Percentiles rank a stretch among this genome's conserved stretches.
These are phyloP conservation scores for Pythium apleroticum DNA, from an alignment of 352 stramenopile genomes.

Conservation along the genomic window DNA sequence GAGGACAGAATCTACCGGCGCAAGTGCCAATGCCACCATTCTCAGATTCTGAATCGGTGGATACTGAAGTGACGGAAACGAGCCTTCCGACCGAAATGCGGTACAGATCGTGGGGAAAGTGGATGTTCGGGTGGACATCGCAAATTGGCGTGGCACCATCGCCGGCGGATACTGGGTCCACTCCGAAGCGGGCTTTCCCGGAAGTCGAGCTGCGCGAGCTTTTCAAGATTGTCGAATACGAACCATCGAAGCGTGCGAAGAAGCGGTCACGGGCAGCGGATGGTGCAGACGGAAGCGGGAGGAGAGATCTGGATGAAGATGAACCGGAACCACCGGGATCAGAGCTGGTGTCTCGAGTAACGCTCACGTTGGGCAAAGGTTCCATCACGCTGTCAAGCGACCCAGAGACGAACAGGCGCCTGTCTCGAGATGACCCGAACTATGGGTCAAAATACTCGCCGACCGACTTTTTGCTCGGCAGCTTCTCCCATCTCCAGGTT, in stretches of 20 bases:
- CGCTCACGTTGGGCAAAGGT: conserved; percentile 65
- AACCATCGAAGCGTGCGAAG: conserved; percentile 67
- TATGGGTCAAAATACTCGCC: conserved; percentile 70
- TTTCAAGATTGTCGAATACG: conserved; percentile 88
- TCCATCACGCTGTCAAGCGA: conserved; percentile 79
- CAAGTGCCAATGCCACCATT: conserved; percentile 51
- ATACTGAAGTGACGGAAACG: conserved; percentile 71
- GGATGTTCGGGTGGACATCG: conserved; percentile 87
- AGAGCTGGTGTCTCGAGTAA: conserved; percentile 70
- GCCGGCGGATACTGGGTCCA: conserved; percentile 28
- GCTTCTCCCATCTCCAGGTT: conserved; percentile 77
- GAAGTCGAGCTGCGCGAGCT: conserved; percentile 83
- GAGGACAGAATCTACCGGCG: not conserved
- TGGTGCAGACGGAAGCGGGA: conserved; percentile 25
- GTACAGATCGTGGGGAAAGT: conserved; percentile 80
- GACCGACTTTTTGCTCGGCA: conserved; percentile 75
- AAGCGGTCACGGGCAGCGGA: conserved; percentile 40
- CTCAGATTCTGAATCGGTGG: conserved; percentile 80
- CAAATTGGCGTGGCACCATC: conserved; percentile 47
- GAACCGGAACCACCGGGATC: conserved; percentile 36
- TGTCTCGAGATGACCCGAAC: conserved; percentile 59
- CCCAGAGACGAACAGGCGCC: conserved; percentile 60
- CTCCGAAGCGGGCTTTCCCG: conserved; percentile 52
- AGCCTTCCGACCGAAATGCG: conserved; percentile 69
- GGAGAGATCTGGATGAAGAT: conserved; percentile 27